phyloP scores from a whole-genome alignment of 345 rosid species.

The Ceriops decandra region DNA sequence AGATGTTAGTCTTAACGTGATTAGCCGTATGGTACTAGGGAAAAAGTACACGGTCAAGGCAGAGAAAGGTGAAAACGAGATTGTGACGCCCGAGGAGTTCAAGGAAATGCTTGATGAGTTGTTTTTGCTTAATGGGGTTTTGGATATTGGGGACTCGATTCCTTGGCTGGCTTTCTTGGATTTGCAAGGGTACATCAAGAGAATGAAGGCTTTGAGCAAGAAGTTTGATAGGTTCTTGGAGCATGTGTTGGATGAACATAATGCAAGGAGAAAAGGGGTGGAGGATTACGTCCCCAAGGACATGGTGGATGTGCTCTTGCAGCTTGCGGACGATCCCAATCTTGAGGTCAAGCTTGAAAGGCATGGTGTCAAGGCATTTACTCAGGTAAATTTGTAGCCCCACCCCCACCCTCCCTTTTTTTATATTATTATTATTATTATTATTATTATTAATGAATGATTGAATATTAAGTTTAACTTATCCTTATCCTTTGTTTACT shows the following conservation, averaged over 20 bases:
- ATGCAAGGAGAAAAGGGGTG: conserved; percentile 28
- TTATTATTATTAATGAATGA: no score
- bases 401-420: no score
- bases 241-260: conserved; percentile 58
- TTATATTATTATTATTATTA: background rate
- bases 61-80: conserved; percentile 16
- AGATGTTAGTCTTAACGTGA: conserved; percentile 48
- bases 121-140: conserved; percentile 54
- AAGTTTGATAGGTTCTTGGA: conserved; percentile 57
- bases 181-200: conserved; percentile 59
- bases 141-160: conserved; percentile 67
- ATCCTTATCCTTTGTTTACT: no score
- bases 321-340: conserved; percentile 54
- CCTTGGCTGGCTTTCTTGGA: conserved; percentile 60
- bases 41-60: conserved; percentile 44
- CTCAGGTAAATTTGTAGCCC: conserved; percentile 29
- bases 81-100: conserved; percentile 52
- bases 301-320: conserved; percentile 62
- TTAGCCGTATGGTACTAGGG: conserved; percentile 62
- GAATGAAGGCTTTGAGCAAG: conserved; percentile 58
- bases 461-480: no score
- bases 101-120: conserved; percentile 67
- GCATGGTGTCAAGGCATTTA: conserved; percentile 55
- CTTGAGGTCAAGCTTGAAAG: conserved; percentile 64
- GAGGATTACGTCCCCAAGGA: conserved; percentile 46